These are phyloP conservation scores for Cubamyces lactineus DNA, from an alignment of 768 basidiomycete species.

Conservation along the genomic window DNA sequence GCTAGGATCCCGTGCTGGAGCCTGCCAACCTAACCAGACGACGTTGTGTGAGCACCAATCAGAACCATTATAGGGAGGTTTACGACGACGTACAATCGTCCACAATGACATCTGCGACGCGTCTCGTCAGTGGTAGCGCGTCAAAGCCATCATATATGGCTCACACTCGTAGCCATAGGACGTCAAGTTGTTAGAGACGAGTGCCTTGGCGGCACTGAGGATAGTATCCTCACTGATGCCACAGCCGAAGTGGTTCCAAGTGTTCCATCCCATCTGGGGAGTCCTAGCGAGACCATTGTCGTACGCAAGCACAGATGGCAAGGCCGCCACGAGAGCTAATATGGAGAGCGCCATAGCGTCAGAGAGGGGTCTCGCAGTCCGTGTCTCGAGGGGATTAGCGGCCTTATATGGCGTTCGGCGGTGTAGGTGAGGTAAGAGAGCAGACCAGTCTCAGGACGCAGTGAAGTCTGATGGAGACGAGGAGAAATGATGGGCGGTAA, in stretches of 20 bases:
- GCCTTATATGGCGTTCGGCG: background rate
- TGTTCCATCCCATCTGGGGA: conserved; percentile 45
- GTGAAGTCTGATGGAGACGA: conserved; percentile 7
- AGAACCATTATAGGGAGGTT: background rate
- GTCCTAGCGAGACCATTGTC: conserved; percentile 38
- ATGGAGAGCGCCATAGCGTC: conserved; percentile 15
- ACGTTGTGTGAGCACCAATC: too few species aligned
- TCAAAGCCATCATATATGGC: conserved; percentile 1
- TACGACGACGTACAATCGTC: conserved; percentile 40
- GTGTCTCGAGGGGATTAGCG: background rate
- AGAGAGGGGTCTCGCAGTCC: background rate
- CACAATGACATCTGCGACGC: conserved; percentile 38
- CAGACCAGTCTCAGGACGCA: background rate
- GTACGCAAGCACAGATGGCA: conserved; percentile 20
- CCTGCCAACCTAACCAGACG: conserved; percentile 37
- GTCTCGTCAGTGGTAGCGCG: background rate
- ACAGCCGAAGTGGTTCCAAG: conserved; percentile 45
- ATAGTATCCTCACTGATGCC: conserved; percentile 41
- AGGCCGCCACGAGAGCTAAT: conserved; percentile 12
- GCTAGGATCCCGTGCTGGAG: conserved; percentile 32
- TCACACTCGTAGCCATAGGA: conserved; percentile 43
- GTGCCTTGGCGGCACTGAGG: conserved; percentile 36
- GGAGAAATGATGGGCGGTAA: conserved; percentile 7
- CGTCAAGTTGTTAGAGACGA: conserved; percentile 39
- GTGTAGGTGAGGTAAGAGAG: conserved; percentile 18